Base-by-base conservation (phyloP, 2,329 filamentous ascomycete species). In the Penicillium brasilianum region DNA sequence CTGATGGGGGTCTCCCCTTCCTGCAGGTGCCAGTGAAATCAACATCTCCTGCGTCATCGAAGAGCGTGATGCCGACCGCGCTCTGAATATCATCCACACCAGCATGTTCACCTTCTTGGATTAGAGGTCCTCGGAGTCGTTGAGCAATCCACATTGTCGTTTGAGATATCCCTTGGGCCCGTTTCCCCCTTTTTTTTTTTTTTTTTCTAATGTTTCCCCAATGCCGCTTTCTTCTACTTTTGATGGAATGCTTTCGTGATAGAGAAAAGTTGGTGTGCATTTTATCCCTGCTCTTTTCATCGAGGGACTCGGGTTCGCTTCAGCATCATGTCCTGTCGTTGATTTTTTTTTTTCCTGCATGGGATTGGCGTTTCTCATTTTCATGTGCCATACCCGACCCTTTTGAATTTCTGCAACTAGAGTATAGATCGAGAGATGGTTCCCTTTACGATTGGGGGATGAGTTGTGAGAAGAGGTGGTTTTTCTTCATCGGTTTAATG, bases 21-120 rank as follows among this genome's bases (percentile, higher is more conserved):
- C 63, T 68, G 25, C 68, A 96, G 93, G 93, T 71, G 95, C 95
- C 28, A 97, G 93, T 75, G 95, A 99, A 82, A 99, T 99, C 80
- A 99, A 98, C 77, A 99, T 99, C 62, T 97, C 93, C 11, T 99
- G 95, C 74, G 95, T 99, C 49, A 96, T 99, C 75, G 92, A 96
- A 71, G 92, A 92, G 68, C 84, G 89, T 67, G 93, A 98, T 74
- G 93, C 95, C 22, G 92, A 93, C 69, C 88, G 95, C 68, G 95
- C 95, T 34, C 90, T 99, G 84, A 98, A 96, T 75, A 92, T 98
- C 72, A 84, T 99, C 66, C 95, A 99, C 76, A 98, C 95, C 20
- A 94, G 93, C 80, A 86, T 99, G 59, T 98, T 99, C 76, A 97
- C 93, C 1, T 98, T 97, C 79, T 83, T 97, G 72, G 93, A 97